A percentile compares a stretch with the other conserved stretches of the same genome.
phyloP scores from a whole-genome alignment of 1,284 basidiomycete genomes.

The Tilletia horrida region DNA sequence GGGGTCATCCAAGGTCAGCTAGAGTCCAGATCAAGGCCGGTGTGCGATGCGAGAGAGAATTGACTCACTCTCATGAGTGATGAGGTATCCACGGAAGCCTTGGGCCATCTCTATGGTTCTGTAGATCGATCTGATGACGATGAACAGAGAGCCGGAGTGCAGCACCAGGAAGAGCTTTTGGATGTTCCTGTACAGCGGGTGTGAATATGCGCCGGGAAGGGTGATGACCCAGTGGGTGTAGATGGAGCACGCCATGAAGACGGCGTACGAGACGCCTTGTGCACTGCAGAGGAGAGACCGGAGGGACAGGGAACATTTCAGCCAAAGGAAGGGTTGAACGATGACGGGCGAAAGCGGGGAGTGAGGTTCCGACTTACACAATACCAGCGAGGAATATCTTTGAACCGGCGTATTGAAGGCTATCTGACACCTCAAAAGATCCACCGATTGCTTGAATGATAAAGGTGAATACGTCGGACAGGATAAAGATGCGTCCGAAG shows the following conservation, averaged over 20 bases:
- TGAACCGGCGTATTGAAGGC: slow-evolving; percentile 27
- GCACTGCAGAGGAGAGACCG: neutral
- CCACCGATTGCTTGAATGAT: slow-evolving; percentile 27
- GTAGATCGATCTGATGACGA: slow-evolving; percentile 35
- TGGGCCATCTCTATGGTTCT: slow-evolving; percentile 38
- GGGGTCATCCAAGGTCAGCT: no score
- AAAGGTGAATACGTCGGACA: slow-evolving; percentile 43
- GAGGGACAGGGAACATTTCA: neutral
- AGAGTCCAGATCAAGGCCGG: no score
- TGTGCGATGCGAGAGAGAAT: no score
- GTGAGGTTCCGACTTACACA: slow-evolving; percentile 18
- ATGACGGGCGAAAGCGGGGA: neutral
- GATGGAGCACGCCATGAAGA: slow-evolving; percentile 27
- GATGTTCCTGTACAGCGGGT: neutral
- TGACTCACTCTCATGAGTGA: slow-evolving; percentile 34
- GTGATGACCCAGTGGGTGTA: slow-evolving; percentile 20
- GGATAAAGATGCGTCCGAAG: slow-evolving; percentile 44
- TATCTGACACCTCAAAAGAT: slow-evolving; percentile 23
- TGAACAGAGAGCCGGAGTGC: slow-evolving; percentile 23
- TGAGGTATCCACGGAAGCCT: slow-evolving; percentile 36
- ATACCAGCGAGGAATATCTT: slow-evolving; percentile 40
- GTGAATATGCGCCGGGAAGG: neutral
- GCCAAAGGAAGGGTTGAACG: no score
- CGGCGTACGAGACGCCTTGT: slow-evolving; percentile 35
- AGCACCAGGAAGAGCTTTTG: slow-evolving; percentile 18